A percentile compares a stretch with the other conserved stretches of the same genome.
Evolutionary conservation across 441 rosid species (phyloP).

Genomic region (Gossypium schwendimanii): DNA sequence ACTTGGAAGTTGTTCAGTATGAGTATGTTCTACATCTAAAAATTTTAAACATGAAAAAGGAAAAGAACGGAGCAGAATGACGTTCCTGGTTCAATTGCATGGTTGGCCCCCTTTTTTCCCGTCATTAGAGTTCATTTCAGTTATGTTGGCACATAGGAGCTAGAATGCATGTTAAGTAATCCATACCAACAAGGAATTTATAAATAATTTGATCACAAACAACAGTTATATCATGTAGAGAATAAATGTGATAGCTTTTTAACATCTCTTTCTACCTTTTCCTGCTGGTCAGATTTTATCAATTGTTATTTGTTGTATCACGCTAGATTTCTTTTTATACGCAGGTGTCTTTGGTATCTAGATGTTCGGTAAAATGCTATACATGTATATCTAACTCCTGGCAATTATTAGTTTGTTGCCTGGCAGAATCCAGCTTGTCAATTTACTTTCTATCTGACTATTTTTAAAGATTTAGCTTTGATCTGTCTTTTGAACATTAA

Average conservation of each 20-base stretch:
- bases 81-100: not conserved
- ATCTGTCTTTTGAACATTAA: conserved; percentile 9
- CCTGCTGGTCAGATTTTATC: not conserved
- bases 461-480: not conserved
- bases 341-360: not conserved
- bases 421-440: not conserved
- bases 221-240: not conserved
- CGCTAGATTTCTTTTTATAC: not conserved
- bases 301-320: not conserved
- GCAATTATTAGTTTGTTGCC: not conserved
- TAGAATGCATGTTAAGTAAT: not conserved
- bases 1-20: not conserved
- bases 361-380: not conserved
- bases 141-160: not conserved
- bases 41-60: not conserved
- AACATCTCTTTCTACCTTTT: not conserved
- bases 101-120: not conserved
- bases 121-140: not conserved
- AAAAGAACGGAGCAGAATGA: not conserved
- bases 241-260: not conserved
- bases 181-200: not conserved
- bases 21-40: not conserved
- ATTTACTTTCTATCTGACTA: not conserved
- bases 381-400: not conserved
- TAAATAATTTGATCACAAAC: not conserved